Evolutionary conservation across 2,329 filamentous ascomycete species (phyloP).

Genomic region (Diplodia mutila): DNA sequence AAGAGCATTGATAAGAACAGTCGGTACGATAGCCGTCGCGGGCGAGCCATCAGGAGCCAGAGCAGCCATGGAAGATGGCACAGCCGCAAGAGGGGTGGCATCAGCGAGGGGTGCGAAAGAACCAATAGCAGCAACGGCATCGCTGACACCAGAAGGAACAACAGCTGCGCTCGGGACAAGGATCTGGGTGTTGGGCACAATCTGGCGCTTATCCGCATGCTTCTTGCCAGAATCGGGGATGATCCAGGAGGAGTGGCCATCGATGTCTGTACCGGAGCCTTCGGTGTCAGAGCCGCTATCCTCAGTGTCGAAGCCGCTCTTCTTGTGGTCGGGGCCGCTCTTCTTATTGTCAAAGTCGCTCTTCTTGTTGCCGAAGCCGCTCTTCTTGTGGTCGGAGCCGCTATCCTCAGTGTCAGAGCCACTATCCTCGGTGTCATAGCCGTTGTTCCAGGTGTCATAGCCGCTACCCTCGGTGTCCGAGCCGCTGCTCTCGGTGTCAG

Average conservation of each 20-base stretch:
- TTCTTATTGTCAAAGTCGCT: too few species aligned
- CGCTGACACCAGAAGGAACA: not conserved
- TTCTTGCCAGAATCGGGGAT: too few species aligned
- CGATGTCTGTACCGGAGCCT: not conserved
- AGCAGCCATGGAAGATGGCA: constrained; percentile 11
- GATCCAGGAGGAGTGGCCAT: too few species aligned
- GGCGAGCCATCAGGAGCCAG: not conserved
- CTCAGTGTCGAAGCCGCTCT: too few species aligned
- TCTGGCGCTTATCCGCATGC: not conserved
- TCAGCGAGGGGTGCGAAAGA: not conserved
- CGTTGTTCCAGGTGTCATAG: not conserved
- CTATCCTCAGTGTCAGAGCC: not conserved
- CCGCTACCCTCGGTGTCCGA: not conserved
- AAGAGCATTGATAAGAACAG: not conserved
- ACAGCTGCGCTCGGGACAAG: not conserved
- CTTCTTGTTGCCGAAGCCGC: too few species aligned
- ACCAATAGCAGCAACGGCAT: not conserved
- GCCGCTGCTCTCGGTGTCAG: not conserved
- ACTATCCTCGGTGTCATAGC: too few species aligned
- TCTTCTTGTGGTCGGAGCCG: not conserved
- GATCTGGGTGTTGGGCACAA: not conserved
- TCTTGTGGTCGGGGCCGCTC: too few species aligned
- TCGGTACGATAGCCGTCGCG: not conserved
- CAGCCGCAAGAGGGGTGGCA: constrained; percentile 1
- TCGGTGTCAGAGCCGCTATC: not conserved